These are phyloP conservation scores for Sclerotinia trifoliorum DNA, from an alignment of 2,329 filamentous ascomycete genomes.

Conservation along the genomic window DNA sequence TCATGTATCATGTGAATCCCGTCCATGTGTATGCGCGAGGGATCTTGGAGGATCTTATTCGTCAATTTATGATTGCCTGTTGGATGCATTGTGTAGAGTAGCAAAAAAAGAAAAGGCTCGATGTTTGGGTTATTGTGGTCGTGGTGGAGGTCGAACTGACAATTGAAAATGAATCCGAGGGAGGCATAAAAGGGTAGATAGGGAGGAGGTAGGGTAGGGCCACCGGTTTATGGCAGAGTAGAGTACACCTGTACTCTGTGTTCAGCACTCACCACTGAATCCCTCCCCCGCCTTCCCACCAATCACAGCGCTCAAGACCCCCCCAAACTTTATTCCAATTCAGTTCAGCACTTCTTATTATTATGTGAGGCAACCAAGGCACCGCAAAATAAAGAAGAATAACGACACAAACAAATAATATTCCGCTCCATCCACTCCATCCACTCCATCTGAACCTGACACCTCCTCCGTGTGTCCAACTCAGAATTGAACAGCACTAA, in stretches of 20 bases:
- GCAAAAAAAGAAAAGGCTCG: not conserved
- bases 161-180: no score
- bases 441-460: not conserved
- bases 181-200: no score
- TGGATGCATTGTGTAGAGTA: not conserved
- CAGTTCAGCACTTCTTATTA: no score
- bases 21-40: not conserved
- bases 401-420: no score
- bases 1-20: not conserved
- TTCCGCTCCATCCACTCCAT: no score
- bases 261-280: not conserved
- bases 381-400: no score
- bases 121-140: not conserved
- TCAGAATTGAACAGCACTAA: not conserved
- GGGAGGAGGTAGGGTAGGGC: no score
- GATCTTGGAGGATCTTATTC: not conserved
- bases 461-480: not conserved
- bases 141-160: not conserved
- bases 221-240: no score
- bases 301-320: not conserved
- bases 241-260: no score
- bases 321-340: not conserved
- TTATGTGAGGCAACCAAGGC: no score
- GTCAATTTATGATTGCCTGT: not conserved
- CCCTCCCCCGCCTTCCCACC: not conserved